A percentile compares a stretch with the other conserved stretches of the same genome.
These are phyloP conservation scores for Pseudopithomyces maydicus DNA, from an alignment of 2,329 filamentous ascomycete species.

Conservation along the genomic window DNA sequence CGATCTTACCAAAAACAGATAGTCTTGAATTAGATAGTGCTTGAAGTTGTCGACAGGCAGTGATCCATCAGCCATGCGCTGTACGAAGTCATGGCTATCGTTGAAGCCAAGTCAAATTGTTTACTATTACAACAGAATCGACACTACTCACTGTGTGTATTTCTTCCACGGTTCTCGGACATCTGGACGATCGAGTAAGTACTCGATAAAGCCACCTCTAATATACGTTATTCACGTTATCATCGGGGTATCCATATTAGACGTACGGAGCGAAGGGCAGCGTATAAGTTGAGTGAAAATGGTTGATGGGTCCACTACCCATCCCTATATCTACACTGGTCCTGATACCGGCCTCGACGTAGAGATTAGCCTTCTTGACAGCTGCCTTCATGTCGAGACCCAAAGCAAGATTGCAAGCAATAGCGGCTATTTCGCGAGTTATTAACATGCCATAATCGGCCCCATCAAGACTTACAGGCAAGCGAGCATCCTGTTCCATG, in stretches of 20 bases:
- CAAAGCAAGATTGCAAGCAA: slow-evolving; percentile 72
- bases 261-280: slow-evolving; percentile 70
- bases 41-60: slow-evolving; percentile 80
- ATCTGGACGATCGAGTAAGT: slow-evolving; percentile 75
- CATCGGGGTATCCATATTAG: not conserved
- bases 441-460: not conserved
- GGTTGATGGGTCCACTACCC: slow-evolving; percentile 75
- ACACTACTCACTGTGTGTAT: slow-evolving; percentile 62
- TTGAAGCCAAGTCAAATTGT: not conserved
- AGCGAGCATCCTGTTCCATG: slow-evolving; percentile 95
- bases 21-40: slow-evolving; percentile 89
- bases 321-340: slow-evolving; percentile 66
- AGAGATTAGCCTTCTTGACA: slow-evolving; percentile 71
- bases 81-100: slow-evolving; percentile 73
- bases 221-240: slow-evolving; percentile 12
- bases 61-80: slow-evolving; percentile 74
- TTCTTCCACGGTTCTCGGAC: slow-evolving; percentile 75
- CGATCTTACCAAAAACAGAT: slow-evolving; percentile 75
- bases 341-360: slow-evolving; percentile 73
- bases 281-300: slow-evolving; percentile 73
- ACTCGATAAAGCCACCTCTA: slow-evolving; percentile 78
- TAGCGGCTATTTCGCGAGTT: slow-evolving; percentile 61
- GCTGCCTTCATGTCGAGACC: slow-evolving; percentile 63
- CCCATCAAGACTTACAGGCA: slow-evolving; percentile 65
- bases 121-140: not conserved